phyloP scores from a whole-genome alignment of 352 stramenopile species.

The Pythium brachiatum region DNA sequence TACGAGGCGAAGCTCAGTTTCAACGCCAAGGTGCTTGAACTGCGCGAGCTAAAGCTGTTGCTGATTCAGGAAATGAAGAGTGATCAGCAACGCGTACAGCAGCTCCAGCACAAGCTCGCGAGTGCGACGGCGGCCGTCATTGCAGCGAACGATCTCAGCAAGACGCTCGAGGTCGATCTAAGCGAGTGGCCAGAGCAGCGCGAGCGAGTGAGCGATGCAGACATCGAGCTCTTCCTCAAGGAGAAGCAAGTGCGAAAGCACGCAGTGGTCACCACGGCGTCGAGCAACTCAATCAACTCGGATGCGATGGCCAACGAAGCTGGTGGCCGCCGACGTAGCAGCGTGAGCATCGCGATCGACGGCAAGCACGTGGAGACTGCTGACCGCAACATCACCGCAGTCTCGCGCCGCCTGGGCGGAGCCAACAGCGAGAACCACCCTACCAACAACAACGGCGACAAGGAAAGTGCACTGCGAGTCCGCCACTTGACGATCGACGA shows the following conservation, averaged over 20 bases:
- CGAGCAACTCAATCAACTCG: background rate
- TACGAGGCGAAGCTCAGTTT: constrained; percentile 82
- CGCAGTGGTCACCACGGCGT: constrained; percentile 17
- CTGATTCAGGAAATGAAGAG: constrained; percentile 69
- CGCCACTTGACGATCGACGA: constrained; percentile 21
- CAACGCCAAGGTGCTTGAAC: constrained; percentile 88
- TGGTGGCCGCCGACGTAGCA: constrained; percentile 6
- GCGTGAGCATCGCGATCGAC: constrained; percentile 11
- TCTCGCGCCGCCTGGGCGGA: constrained; percentile 13
- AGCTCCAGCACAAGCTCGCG: constrained; percentile 46
- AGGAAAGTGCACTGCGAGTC: constrained; percentile 4
- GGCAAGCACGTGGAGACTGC: constrained; percentile 18
- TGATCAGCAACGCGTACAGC: constrained; percentile 49
- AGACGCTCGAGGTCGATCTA: constrained; percentile 49
- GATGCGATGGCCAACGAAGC: background rate
- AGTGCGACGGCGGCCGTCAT: constrained; percentile 1
- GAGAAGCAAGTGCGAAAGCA: constrained; percentile 53
- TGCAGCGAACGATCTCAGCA: background rate
- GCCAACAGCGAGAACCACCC: background rate
- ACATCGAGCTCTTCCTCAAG: constrained; percentile 69
- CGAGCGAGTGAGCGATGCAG: constrained; percentile 72
- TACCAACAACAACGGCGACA: background rate
- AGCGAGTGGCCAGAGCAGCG: constrained; percentile 89
- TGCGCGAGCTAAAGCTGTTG: constrained; percentile 87
- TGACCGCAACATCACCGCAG: constrained; percentile 15